Percentiles rank a stretch among this genome's conserved stretches.
Evolutionary conservation across 345 rosid species (phyloP).

Genomic region (Cardamine occulta): DNA sequence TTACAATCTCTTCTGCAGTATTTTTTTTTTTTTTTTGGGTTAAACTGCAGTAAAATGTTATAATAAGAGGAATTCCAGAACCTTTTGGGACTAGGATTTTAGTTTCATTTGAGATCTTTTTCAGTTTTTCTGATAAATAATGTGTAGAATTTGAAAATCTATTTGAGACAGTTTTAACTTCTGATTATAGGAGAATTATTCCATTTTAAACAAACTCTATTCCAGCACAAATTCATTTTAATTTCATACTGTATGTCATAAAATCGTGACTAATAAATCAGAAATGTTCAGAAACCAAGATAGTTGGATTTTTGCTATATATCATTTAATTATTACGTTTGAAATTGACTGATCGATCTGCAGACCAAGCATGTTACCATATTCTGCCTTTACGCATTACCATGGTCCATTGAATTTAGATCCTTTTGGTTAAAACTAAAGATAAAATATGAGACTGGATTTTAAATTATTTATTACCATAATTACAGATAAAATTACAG

Average conservation of each 20-base stretch:
- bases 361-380: slow-evolving; percentile 45
- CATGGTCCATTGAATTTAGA: slow-evolving; percentile 44
- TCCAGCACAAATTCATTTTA: background rate
- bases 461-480: slow-evolving; percentile 17
- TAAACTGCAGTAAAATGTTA: slow-evolving; percentile 5
- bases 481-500: background rate
- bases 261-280: background rate
- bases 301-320: background rate
- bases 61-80: background rate
- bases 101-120: background rate
- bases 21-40: background rate
- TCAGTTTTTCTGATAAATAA: background rate
- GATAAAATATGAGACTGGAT: background rate
- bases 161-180: background rate
- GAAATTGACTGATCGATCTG: slow-evolving; percentile 41
- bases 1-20: slow-evolving; percentile 7
- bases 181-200: background rate
- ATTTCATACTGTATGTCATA: background rate
- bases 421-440: slow-evolving; percentile 32
- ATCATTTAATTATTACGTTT: slow-evolving; percentile 8
- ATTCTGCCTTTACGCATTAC: slow-evolving; percentile 42
- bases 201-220: background rate
- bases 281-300: slow-evolving; percentile 11
- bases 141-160: background rate
- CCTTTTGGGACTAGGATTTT: background rate